These are phyloP conservation scores for Triangularia setosa DNA, from an alignment of 2,329 filamentous ascomycete species.

Conservation along the genomic window DNA sequence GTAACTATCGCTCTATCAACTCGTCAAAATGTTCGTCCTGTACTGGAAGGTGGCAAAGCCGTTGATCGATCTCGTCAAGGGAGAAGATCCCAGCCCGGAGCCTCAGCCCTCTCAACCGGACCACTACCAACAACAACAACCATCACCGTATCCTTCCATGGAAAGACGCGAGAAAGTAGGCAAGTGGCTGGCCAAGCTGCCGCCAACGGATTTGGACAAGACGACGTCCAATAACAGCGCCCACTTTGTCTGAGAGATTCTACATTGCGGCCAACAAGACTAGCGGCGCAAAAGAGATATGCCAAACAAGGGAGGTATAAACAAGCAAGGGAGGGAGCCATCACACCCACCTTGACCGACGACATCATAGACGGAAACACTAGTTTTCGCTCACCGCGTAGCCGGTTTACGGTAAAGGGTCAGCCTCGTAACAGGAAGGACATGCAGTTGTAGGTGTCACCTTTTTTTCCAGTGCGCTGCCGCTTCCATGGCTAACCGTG, in stretches of 20 bases:
- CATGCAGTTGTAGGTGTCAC: not conserved
- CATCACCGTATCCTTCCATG: not conserved
- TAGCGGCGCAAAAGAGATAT: not conserved
- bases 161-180: not conserved
- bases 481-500: not conserved
- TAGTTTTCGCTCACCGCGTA: not conserved
- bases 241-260: not conserved
- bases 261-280: not conserved
- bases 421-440: not conserved
- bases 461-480: not conserved
- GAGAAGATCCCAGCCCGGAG: not conserved
- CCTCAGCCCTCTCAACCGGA: not conserved
- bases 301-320: not conserved
- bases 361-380: not conserved
- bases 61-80: not conserved
- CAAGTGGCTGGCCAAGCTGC: not conserved
- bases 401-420: too few relatives aligned
- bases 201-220: not conserved
- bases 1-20: not conserved
- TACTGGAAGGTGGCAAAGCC: not conserved
- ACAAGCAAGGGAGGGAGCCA: too few relatives aligned
- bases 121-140: not conserved
- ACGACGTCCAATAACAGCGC: not conserved
- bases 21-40: not conserved
- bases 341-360: too few relatives aligned